Evolutionary conservation across 179 eudicot genomes (phyloP).

Genomic region (Pouteria campechiana): DNA sequence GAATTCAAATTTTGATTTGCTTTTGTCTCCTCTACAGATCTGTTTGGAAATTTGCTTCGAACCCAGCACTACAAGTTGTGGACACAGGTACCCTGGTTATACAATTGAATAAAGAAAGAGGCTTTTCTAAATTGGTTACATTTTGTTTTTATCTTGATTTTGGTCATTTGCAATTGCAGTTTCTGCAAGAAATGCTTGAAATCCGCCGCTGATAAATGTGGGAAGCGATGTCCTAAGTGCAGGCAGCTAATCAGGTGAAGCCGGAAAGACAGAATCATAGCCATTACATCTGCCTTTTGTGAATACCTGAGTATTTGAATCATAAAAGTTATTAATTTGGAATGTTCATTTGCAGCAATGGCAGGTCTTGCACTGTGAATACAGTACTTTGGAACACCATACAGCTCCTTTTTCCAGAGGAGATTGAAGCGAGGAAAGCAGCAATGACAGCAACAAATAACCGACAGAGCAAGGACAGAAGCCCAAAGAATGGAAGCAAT

Average conservation of each 20-base stretch:
- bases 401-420: slow-evolving; percentile 84
- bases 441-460: slow-evolving; percentile 14
- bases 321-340: neutral
- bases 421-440: slow-evolving; percentile 59
- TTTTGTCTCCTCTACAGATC: slow-evolving; percentile 34
- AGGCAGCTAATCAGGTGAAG: slow-evolving; percentile 83
- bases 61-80: slow-evolving; percentile 95
- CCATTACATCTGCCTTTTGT: too few species aligned
- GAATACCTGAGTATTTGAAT: too few species aligned
- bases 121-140: neutral
- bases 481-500: slow-evolving; percentile 11
- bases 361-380: slow-evolving; percentile 84
- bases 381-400: slow-evolving; percentile 97
- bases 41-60: slow-evolving; percentile 94
- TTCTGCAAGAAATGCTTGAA: slow-evolving; percentile 83
- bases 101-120: slow-evolving; percentile 1
- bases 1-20: neutral
- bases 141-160: neutral
- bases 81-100: slow-evolving; percentile 99
- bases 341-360: slow-evolving; percentile 35
- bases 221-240: slow-evolving; percentile 85
- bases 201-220: slow-evolving; percentile 88
- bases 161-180: slow-evolving; percentile 21
- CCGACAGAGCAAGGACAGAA: slow-evolving; percentile 17
- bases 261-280: too few species aligned